Evolutionary conservation across 106 monocot species (phyloP), one percentile per base, ranked within the genome.

Genomic region (Vanilla planifolia): DNA sequence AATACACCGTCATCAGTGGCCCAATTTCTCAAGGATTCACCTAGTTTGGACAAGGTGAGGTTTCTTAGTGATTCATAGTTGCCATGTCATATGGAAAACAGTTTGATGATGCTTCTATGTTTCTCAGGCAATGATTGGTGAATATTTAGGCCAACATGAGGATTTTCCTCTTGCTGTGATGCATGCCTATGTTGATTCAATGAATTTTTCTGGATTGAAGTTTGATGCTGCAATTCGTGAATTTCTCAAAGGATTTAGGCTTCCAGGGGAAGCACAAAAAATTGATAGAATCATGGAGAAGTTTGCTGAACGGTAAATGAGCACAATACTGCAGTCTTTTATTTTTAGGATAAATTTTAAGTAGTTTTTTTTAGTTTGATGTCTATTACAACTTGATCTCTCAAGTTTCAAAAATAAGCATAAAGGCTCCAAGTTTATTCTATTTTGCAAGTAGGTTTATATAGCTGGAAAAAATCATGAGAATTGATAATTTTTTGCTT

Each of bases 121-220:
- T 47, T 66, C 68, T 63, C 73, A 98, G 91, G 81, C 66, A 43
- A 80, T 88, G 76, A 85, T 98, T 65, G 98, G 98, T 30, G 98
- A 98, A 79, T 98, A 92, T 75, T 75, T 98, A 66, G 98, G 98
- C 64, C 91, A 92, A 67, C 84, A 88, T 48, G 98, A 98, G 62
- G 98, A 85, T 48, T 91, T 98, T 69, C 92, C 91, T 8, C 74
- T 98, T 67, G 70, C 91, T 67, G 88, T 98, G 29, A 98, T 98
- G 98, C 91, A 98, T 85, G 88, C 98, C 70, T 98, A 92, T 88
- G 98, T 98, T 51, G 98, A 98, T 71, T 92, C 92, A 42, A 98
- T 98, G 98, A 79, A 98, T 56, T 98, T 98, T 67, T 66, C 75
- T 11, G 85, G 91, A 13, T 62, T 98, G 47, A 88, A 88, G 63